Conservation (phyloP, 2,329 filamentous ascomycete species). For the Epichloe brachyelytri region DNA sequence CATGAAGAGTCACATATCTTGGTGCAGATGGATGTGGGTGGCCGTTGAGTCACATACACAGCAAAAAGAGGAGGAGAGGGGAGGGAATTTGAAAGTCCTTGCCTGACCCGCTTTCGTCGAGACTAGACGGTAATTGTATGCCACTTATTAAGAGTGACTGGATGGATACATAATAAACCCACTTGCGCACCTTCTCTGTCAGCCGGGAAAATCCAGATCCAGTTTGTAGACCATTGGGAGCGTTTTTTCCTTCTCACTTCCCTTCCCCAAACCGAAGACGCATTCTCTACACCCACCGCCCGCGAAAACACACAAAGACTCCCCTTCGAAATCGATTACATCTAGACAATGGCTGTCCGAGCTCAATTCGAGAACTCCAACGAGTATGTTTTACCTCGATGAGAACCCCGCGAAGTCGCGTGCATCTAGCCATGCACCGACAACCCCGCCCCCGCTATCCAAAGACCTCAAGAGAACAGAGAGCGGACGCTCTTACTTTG, state of each 20-base stretch:
- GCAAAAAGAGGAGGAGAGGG: no score
- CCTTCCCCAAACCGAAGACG: neutral
- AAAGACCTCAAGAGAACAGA: neutral
- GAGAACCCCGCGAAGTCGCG: neutral
- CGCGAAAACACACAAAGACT: neutral
- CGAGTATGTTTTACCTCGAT: constrained; percentile 50
- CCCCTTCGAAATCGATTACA: neutral
- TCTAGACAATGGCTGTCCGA: constrained; percentile 47
- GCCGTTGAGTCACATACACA: no score
- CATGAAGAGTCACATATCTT: no score
- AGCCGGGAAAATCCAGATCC: neutral
- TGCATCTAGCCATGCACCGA: neutral
- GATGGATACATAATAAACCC: neutral
- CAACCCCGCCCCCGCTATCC: constrained; percentile 15
- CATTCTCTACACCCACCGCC: neutral
- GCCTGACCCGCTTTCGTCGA: no score
- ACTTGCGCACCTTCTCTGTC: neutral
- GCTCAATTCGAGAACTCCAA: constrained; percentile 83
- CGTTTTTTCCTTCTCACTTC: neutral
- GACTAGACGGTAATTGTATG: no score
- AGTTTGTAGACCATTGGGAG: neutral
- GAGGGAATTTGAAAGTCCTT: no score
- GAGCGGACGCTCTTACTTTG: no score
- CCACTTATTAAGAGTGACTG: no score
- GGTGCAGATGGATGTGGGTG: no score